Evolutionary conservation across 2,329 filamentous ascomycete species (phyloP), one percentile per base, ranked within the genome.

Genomic region (Fonsecaea nubica): DNA sequence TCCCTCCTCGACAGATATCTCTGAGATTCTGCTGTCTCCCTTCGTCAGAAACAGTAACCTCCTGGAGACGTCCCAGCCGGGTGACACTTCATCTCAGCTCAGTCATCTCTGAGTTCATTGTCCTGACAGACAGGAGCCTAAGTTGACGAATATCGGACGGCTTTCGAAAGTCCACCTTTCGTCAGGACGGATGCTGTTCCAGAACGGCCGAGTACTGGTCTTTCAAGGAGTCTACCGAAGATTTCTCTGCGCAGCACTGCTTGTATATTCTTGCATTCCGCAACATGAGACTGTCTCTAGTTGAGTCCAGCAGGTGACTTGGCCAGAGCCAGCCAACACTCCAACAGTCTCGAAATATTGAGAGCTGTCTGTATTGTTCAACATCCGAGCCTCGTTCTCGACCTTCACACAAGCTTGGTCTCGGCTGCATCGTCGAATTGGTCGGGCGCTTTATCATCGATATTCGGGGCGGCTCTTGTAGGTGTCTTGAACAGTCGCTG

Each of bases 401-500:
- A 25, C 42, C 32, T 25, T 58, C 55, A 58, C n/a, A 53, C 45
- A 30, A 61, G 45, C 21, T 61, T 61, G 40, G 9, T 18, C 40
- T 18, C 40, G 33, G 35, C 58, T 30, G n/a, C 58, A 54, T 54
- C 48, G 18, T 38, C 33, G 18, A 61, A 53, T n/a, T 61, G 53
- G 30, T 61, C 35, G 18, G 48, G 48, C 15, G 18, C 48, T 61
- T 30, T 25, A 25, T 53, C 58, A 12, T 52, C 21, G 15, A 54
- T 30, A 13, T 42, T 61, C 21, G 32, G 15, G 12, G 40, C 48
- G 7, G 50, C 32, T 10, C 48, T 32, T 35, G 58, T 56, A 25
- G 61, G 53, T 9, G 32, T 15, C 42, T 66, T 59, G 65, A 67
- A 61, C 2, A 67, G 21, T 38, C 36, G 63, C 56, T 64, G 60